Evolutionary conservation across 306 rosid species (phyloP).

Genomic region (Sechiopsis laciniata): DNA sequence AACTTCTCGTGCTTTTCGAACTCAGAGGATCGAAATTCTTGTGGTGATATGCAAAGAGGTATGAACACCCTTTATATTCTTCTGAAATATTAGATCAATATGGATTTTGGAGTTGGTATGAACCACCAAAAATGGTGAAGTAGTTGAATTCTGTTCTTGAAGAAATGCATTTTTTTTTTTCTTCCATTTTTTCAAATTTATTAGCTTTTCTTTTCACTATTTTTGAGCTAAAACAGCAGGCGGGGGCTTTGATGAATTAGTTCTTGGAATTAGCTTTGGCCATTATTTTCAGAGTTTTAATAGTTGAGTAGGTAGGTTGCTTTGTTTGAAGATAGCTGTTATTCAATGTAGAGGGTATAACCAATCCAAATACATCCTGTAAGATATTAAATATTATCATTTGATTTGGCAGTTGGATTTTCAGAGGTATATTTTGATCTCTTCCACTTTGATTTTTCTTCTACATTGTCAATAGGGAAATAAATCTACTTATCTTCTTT

Average conservation of each 20-base stretch:
- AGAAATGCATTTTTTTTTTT: neutral
- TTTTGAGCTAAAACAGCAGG: too few relatives aligned
- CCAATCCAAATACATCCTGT: neutral
- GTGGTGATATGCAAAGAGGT: constrained; percentile 22
- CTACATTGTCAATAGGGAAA: too few relatives aligned
- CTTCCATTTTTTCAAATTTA: too few relatives aligned
- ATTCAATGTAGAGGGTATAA: constrained; percentile 16
- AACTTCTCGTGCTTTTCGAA: constrained; percentile 12
- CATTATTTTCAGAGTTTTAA: neutral
- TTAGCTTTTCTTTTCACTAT: too few relatives aligned
- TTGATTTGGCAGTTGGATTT: constrained; percentile 3
- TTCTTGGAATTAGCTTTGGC: too few relatives aligned
- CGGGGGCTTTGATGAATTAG: too few relatives aligned
- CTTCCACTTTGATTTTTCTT: neutral
- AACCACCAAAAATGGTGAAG: constrained; percentile 37
- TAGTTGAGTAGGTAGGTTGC: constrained; percentile 10
- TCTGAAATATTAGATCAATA: constrained; percentile 17
- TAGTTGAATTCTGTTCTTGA: constrained; percentile 30
- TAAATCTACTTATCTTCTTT: neutral
- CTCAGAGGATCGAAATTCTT: constrained; percentile 4
- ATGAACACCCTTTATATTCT: constrained; percentile 30
- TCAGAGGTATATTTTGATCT: neutral
- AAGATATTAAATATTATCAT: neutral
- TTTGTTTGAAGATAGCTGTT: constrained; percentile 9
- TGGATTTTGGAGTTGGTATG: constrained; percentile 58